phyloP scores from a whole-genome alignment of 148 eudicot species.

The Chenopodium quinoa region DNA sequence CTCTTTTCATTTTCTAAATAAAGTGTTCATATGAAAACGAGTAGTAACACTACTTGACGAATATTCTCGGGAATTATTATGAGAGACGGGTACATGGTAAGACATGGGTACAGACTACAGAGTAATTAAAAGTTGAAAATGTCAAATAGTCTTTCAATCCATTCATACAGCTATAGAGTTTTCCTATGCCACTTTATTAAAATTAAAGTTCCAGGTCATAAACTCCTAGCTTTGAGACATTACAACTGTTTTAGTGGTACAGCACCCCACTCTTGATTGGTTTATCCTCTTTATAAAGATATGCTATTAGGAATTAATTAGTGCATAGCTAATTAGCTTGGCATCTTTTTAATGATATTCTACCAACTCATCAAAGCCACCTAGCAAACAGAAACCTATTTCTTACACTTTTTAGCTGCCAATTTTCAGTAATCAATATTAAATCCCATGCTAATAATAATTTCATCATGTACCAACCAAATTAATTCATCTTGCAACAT shows the following conservation, averaged over 20 bases:
- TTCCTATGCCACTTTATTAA: neutral
- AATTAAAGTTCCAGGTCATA: neutral
- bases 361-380: conserved; percentile 23
- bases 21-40: too few species aligned
- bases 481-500: neutral
- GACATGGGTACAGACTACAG: too few species aligned
- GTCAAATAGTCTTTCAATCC: neutral
- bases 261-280: conserved; percentile 1
- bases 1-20: neutral
- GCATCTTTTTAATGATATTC: conserved; percentile 12
- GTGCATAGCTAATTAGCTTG: neutral
- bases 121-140: neutral
- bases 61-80: too few species aligned
- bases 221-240: neutral
- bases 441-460: neutral
- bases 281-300: conserved; percentile 7
- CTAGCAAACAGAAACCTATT: conserved; percentile 21
- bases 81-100: too few species aligned
- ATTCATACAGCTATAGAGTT: neutral
- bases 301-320: neutral
- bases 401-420: conserved; percentile 28
- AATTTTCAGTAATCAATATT: conserved; percentile 1
- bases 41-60: too few species aligned
- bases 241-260: neutral
- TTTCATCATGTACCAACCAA: conserved; percentile 2